Percentiles rank a stretch among this genome's conserved stretches.
These are phyloP conservation scores for Calonectria fujianensis DNA, from an alignment of 2,329 filamentous ascomycete species.

Conservation along the genomic window DNA sequence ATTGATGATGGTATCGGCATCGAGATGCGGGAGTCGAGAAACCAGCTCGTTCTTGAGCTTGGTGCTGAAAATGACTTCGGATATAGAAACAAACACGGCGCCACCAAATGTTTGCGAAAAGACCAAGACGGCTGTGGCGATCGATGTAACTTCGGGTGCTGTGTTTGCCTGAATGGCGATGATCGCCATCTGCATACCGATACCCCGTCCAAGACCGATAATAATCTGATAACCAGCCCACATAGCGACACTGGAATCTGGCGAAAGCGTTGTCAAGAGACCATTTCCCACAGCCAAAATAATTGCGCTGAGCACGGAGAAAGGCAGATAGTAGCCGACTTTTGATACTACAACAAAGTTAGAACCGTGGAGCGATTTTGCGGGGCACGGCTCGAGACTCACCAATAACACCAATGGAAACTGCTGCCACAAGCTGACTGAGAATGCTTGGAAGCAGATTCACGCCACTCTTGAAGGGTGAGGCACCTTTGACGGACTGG, in stretches of 20 bases:
- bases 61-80: conserved; percentile 57
- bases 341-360: conserved; percentile 47
- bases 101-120: conserved; percentile 61
- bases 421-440: conserved; percentile 51
- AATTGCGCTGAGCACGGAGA: conserved; percentile 60
- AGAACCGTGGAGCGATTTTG: neutral
- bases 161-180: conserved; percentile 57
- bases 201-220: conserved; percentile 66
- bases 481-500: conserved; percentile 65
- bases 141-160: conserved; percentile 49
- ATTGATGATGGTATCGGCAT: conserved; percentile 59
- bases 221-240: conserved; percentile 67
- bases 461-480: conserved; percentile 56
- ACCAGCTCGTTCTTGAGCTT: conserved; percentile 58
- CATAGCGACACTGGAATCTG: conserved; percentile 57
- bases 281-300: conserved; percentile 61
- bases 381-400: neutral
- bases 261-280: conserved; percentile 64
- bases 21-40: conserved; percentile 55
- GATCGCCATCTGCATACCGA: conserved; percentile 64
- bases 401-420: conserved; percentile 51
- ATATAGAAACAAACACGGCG: conserved; percentile 66
- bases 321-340: conserved; percentile 66
- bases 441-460: conserved; percentile 56
- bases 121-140: conserved; percentile 55